These are phyloP conservation scores for Hypoxylon sp. DNA, from an alignment of 2,329 filamentous ascomycete species.

Conservation along the genomic window DNA sequence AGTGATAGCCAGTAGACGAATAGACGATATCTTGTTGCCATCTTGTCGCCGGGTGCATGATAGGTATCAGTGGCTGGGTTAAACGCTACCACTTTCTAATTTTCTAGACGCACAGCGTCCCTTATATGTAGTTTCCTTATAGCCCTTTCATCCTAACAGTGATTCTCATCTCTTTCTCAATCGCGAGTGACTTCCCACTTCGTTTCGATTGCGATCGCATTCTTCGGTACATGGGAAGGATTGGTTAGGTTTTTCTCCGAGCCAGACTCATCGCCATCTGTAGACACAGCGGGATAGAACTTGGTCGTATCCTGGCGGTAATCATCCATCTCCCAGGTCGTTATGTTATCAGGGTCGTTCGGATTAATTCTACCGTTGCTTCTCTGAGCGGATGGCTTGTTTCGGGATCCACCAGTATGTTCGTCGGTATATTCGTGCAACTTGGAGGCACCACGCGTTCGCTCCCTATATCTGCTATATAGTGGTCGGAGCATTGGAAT, in stretches of 20 bases:
- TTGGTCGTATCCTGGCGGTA: slow-evolving; percentile 27
- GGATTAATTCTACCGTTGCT: slow-evolving; percentile 11
- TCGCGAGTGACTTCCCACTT: slow-evolving; percentile 38
- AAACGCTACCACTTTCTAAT: neutral
- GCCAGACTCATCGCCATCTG: slow-evolving; percentile 43
- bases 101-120: neutral
- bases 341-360: slow-evolving; percentile 23
- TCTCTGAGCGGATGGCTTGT: slow-evolving; percentile 19
- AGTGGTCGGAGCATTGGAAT: slow-evolving; percentile 59
- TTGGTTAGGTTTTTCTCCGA: slow-evolving; percentile 44
- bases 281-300: slow-evolving; percentile 22
- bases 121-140: neutral
- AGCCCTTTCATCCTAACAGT: neutral
- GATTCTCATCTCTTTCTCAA: neutral
- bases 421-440: slow-evolving; percentile 46
- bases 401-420: slow-evolving; percentile 29
- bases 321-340: slow-evolving; percentile 46
- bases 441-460: slow-evolving; percentile 50
- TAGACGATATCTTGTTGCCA: too few species aligned
- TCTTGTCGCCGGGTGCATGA: neutral
- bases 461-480: slow-evolving; percentile 52
- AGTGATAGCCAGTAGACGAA: neutral
- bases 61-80: neutral
- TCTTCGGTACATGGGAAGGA: slow-evolving; percentile 13
- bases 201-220: slow-evolving; percentile 41